Base-by-base conservation (phyloP, 495 filamentous ascomycete species). In the Amniculicola lignicola region DNA sequence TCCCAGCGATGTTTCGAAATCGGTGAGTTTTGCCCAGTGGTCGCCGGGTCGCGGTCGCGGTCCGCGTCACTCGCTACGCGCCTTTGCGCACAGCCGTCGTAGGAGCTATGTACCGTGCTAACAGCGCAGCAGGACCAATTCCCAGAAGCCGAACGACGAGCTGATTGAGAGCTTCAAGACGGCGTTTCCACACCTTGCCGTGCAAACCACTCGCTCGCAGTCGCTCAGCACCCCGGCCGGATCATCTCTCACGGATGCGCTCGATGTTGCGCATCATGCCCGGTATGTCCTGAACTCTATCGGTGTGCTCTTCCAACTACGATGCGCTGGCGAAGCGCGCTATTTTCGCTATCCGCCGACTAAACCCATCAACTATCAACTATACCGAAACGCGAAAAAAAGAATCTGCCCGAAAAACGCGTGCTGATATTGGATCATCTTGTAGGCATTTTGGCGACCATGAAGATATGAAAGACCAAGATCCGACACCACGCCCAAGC, bases 131-230 rank as follows among this genome's bases (percentile, higher is more conserved):
- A 94, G 89, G 63, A 88, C 82, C 63, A 90, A 83, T 64, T 82
- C 87, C 38, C 90, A 90, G 71, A 96, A 95, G 76, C 90, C 90
- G 35, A 83, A 79, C 64, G 84, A 88, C 62, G 89, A 91, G 57
- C 79, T 96, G 61, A 83, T 91, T 75, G 84, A 79, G 67, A 82
- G 80, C 72, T 96, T 96, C 76, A 86, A 86, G 66, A 82, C 86
- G 53, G 82, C 77, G 51, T 95, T 92, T 63, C 82, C 87, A 49
- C 79, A 89, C 65, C 74, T 90, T 36, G 73, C 61, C n/a, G 7
- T 7, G 29, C 62, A 64, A 28, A 62, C 69, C 29, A 67, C 69
- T 7, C 54, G 54, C 19, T 28, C 70, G 14, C 56, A 68, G 7
- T 59, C 65, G 18, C n/a, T 65, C 33, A 43, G 41, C 43, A 55